Conservation (phyloP, 257 asterid species). For the Scutellaria minor region DNA sequence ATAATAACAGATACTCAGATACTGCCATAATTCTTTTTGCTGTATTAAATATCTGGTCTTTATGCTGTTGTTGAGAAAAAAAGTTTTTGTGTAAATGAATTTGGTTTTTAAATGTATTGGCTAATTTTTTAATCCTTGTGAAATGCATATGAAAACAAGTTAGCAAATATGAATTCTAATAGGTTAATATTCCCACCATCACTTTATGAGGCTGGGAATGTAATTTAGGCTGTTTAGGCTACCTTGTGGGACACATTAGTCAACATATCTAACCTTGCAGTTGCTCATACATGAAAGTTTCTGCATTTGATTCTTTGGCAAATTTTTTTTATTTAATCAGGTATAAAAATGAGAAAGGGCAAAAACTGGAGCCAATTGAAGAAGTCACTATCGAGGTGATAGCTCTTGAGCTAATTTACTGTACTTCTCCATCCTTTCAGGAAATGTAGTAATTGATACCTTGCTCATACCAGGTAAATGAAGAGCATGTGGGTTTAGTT, state of each 20-base stretch:
- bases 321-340: conserved; percentile 42
- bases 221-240: not conserved
- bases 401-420: conserved; percentile 21
- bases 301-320: not conserved
- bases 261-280: not conserved
- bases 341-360: conserved; percentile 80
- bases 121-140: not conserved
- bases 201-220: conserved; percentile 12
- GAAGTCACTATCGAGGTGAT: conserved; percentile 98
- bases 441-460: conserved; percentile 26
- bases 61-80: too few species aligned
- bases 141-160: not conserved
- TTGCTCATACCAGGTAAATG: conserved; percentile 70
- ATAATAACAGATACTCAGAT: too few species aligned
- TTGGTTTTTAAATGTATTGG: too few species aligned
- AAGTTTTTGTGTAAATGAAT: too few species aligned
- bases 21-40: not conserved
- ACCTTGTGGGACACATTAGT: not conserved
- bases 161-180: conserved; percentile 7
- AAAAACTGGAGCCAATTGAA: conserved; percentile 95
- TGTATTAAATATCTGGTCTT: not conserved
- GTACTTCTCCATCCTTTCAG: conserved; percentile 25
- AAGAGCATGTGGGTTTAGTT: conserved; percentile 91
- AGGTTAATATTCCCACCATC: not conserved
- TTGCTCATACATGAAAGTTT: conserved; percentile 5